These are phyloP conservation scores for Penicillium canescens DNA, from an alignment of 495 filamentous ascomycete genomes.

Conservation along the genomic window DNA sequence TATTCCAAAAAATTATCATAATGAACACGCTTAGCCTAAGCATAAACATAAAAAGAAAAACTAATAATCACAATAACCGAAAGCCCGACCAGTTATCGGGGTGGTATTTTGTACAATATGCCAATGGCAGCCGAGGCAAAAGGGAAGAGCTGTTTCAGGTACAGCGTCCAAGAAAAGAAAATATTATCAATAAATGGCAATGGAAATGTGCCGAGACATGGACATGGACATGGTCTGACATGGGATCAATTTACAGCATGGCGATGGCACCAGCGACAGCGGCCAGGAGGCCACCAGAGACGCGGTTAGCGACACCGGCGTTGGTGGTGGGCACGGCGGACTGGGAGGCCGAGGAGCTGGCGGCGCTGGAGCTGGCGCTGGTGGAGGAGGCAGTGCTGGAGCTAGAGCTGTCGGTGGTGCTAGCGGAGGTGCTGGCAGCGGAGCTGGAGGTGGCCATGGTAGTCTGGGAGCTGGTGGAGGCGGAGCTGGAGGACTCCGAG, in stretches of 20 bases:
- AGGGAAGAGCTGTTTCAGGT: background rate
- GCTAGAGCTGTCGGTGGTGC: conserved; percentile 27
- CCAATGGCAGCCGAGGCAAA: background rate
- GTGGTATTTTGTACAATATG: background rate
- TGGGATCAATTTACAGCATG: conserved; percentile 29
- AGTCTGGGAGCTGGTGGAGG: conserved; percentile 21
- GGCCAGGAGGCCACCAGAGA: conserved; percentile 41
- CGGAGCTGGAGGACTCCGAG: conserved; percentile 44
- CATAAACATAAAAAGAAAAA: too few relatives aligned
- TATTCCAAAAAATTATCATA: too few relatives aligned
- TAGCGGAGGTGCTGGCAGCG: conserved; percentile 35
- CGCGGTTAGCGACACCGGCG: conserved; percentile 34
- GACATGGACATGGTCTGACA: background rate
- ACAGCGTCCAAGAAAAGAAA: conserved; percentile 1
- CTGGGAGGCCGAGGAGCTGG: conserved; percentile 11
- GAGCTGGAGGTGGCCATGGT: conserved; percentile 31
- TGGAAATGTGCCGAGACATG: background rate
- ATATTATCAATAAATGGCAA: background rate
- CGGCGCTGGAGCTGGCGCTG: conserved; percentile 12
- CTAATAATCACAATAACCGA: too few relatives aligned
- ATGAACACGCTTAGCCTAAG: too few relatives aligned
- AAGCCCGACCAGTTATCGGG: too few relatives aligned
- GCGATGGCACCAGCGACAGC: conserved; percentile 34
- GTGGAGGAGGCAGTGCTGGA: conserved; percentile 27
- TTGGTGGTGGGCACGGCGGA: conserved; percentile 28